These are phyloP conservation scores for Ceratobasidium sp. DNA, from an alignment of 1,284 basidiomycete species.

Conservation along the genomic window DNA sequence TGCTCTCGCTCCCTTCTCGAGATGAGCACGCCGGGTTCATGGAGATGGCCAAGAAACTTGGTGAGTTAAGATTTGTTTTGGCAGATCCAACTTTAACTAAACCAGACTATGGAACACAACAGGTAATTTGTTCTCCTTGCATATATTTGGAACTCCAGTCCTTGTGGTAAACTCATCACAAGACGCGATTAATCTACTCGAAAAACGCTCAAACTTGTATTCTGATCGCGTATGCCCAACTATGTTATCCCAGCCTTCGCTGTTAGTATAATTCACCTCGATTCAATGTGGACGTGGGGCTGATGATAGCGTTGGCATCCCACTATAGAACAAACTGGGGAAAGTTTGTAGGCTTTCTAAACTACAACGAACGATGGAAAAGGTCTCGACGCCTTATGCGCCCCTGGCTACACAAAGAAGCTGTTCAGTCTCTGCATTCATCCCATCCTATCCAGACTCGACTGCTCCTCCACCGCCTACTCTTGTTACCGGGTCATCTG, in stretches of 20 bases:
- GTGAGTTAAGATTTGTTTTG: background rate
- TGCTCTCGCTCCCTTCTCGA: constrained; percentile 19
- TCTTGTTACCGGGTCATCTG: constrained; percentile 29
- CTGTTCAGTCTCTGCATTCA: constrained; percentile 41
- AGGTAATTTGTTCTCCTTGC: constrained; percentile 59
- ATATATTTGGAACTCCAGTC: constrained; percentile 58
- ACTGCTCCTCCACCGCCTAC: background rate
- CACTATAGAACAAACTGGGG: constrained; percentile 21
- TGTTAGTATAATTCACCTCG: background rate
- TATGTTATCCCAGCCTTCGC: constrained; percentile 50
- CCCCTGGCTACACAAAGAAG: constrained; percentile 52
- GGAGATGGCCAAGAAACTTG: constrained; percentile 16
- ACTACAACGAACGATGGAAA: constrained; percentile 50
- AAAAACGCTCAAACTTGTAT: constrained; percentile 61
- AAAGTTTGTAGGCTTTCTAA: background rate
- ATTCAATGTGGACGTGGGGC: background rate
- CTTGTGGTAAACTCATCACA: constrained; percentile 61
- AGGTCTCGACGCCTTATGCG: constrained; percentile 53
- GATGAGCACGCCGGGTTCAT: constrained; percentile 30
- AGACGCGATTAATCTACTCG: constrained; percentile 60
- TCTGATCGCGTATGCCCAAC: constrained; percentile 57
- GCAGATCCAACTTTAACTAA: background rate
- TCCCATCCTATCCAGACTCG: constrained; percentile 49
- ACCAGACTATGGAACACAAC: background rate
- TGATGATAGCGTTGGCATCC: background rate